Evolutionary conservation across 1,284 basidiomycete genomes (phyloP), one percentile per base, ranked within the genome.

Genomic region (Peniophora sp.): DNA sequence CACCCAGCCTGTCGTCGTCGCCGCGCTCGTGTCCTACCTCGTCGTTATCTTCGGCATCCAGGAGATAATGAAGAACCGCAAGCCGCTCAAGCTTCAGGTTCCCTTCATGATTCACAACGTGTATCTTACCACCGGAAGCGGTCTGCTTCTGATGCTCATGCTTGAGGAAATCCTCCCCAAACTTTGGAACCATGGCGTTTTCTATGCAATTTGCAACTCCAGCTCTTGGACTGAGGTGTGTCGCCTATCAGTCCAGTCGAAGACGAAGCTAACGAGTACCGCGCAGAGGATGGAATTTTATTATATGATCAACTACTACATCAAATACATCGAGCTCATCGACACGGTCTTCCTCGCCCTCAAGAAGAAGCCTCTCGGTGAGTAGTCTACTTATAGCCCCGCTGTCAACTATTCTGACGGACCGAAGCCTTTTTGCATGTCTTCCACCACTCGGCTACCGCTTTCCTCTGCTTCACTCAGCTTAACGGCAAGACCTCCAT

Each of bases 391-490:
- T 37, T 18, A 48, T 41, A 49, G 43, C 36, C 23, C 18, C 32
- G 32, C n/a, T n/a, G n/a, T n/a, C n/a, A 27, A 49, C 50, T 47
- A n/a, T 34, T 47, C 24, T 46, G 54, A 49, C 47, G 51, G 23
- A 58, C 43, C 20, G 49, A 39, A 96, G 90, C 90, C 54, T 98
- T 98, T 75, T 74, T 99, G 57, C 96, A 99, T 68, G 95, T 98
- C 60, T 98, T 97, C 78, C 96, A 98, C 69, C 96, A 98, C 75
- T 92, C 95, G 55, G 96, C 95, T n/a, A 98, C 96, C 51, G 96
- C 96, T 53, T 70, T 96, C 50, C 77, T 99, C 54, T 98, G 96
- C 74, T 98, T 85, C 68, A 85, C 86, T 51, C 95, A 99, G 73
- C 78, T 99, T 56, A 88, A 96, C 61, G 95, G 97, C 64, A 80